phyloP scores from a whole-genome alignment of 2,329 filamentous ascomycete species.

The Leptodontidium sp. region DNA sequence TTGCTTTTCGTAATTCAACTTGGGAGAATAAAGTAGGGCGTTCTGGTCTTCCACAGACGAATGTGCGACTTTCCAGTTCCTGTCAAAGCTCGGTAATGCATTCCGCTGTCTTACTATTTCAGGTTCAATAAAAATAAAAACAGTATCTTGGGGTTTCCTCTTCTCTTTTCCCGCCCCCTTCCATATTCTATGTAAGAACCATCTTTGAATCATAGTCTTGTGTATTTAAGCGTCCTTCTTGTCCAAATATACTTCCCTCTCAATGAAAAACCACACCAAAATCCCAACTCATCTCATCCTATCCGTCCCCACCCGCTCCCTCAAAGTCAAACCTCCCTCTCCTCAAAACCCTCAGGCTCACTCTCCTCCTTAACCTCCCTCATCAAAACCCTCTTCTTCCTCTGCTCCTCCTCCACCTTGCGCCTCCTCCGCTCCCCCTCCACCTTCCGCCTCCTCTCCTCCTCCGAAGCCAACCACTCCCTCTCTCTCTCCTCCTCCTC shows the following conservation, averaged over 20 bases:
- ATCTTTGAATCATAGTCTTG: no score
- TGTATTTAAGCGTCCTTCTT: no score
- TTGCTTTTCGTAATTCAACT: no score
- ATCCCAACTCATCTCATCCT: background rate
- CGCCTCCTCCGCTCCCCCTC: background rate
- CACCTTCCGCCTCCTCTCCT: background rate
- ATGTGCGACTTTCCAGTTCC: no score
- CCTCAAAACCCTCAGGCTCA: background rate
- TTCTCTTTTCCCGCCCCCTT: no score
- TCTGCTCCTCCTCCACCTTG: background rate
- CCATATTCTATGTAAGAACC: no score
- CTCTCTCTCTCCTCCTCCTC: background rate
- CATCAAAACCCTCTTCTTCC: background rate
- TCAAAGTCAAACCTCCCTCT: background rate
- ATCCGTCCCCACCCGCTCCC: background rate
- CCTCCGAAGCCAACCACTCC: background rate
- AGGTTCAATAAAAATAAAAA: no score
- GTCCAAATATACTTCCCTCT: background rate
- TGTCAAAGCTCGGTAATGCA: no score
- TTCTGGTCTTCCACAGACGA: no score
- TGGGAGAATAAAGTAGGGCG: no score
- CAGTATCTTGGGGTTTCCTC: no score
- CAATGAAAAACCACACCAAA: background rate
- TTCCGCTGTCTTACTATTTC: no score
- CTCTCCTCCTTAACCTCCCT: background rate